phyloP scores from a whole-genome alignment of 306 rosid species.

The Cicer chorassanicum region DNA sequence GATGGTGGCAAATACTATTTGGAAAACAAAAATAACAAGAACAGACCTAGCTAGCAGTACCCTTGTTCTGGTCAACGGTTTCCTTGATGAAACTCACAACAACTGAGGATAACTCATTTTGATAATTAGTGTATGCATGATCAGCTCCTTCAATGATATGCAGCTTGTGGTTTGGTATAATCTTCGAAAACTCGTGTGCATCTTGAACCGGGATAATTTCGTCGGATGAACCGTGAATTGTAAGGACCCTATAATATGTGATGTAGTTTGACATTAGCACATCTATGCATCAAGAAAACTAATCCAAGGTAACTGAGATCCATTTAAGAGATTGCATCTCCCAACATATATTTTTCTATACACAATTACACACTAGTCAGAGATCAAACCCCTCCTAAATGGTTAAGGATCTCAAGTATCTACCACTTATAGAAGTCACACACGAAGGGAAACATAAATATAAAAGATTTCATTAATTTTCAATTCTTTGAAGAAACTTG shows the following conservation, averaged over 20 bases:
- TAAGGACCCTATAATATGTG: slow-evolving; percentile 59
- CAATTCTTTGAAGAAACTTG: no score
- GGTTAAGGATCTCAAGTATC: no score
- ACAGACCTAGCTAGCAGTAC: slow-evolving; percentile 45
- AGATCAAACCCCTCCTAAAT: no score
- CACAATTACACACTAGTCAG: no score
- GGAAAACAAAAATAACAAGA: slow-evolving; percentile 1
- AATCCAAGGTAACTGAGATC: no score
- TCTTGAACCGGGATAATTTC: slow-evolving; percentile 56
- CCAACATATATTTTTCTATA: no score
- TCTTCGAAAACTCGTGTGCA: slow-evolving; percentile 67
- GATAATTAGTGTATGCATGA: slow-evolving; percentile 60
- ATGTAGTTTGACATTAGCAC: slow-evolving; percentile 38
- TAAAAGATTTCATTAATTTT: no score
- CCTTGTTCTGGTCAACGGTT: slow-evolving; percentile 49
- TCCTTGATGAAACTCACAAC: slow-evolving; percentile 55
- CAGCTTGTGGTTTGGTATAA: slow-evolving; percentile 71
- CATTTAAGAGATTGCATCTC: no score
- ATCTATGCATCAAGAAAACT: neutral
- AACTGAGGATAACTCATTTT: slow-evolving; percentile 55
- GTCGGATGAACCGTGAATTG: slow-evolving; percentile 76
- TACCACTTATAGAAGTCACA: no score
- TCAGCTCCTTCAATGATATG: slow-evolving; percentile 67
- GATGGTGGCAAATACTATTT: neutral
- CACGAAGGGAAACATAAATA: no score